Evolutionary conservation across 2,329 filamentous ascomycete genomes (phyloP), one percentile per base, ranked within the genome.

Genomic region (Plenodomus tracheiphilus): DNA sequence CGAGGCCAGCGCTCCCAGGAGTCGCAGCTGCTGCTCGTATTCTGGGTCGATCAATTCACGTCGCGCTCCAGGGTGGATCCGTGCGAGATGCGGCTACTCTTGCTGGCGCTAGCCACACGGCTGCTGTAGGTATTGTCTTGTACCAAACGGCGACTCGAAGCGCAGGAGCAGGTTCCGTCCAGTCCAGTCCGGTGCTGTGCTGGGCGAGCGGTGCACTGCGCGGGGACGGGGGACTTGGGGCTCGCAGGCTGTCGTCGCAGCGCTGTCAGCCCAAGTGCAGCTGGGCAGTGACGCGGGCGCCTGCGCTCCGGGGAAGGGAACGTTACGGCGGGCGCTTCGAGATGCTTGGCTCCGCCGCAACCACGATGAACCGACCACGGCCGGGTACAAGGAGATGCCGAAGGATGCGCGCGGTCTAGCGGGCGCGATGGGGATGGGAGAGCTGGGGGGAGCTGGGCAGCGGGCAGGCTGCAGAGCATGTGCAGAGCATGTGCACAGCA

Each of bases 311-410:
- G 22, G n/a, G n/a, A n/a, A n/a, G n/a, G n/a, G n/a, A n/a, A n/a
- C n/a, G n/a, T n/a, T n/a, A 52, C 32, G 35, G 20, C 28, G 49
- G 50, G 54, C 50, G 61, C 57, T 47, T 51, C 40, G 43, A 52
- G 45, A 51, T 48, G 47, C 49, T 38, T 51, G 51, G 44, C 45
- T 37, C 48, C 41, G 49, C 47, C 39, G 55, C 43, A 53, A 54
- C 59, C 53, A 53, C 51, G 53, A 50, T 46, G 49, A 39, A 43
- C 49, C 45, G 46, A 34, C 19, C 38, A 36, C 42, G 42, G 44
- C 36, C 37, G 37, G 47, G 35, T 46, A 50, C 55, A 56, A 51
- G 9, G 15, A 15, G 28, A 43, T 41, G 37, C 28, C 28, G 4
- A 32, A 32, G 28, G 11, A 15, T 32, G 47, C 43, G 37, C 45